Conservation (phyloP, 2,329 filamentous ascomycete species). For the Colletotrichum sidae region DNA sequence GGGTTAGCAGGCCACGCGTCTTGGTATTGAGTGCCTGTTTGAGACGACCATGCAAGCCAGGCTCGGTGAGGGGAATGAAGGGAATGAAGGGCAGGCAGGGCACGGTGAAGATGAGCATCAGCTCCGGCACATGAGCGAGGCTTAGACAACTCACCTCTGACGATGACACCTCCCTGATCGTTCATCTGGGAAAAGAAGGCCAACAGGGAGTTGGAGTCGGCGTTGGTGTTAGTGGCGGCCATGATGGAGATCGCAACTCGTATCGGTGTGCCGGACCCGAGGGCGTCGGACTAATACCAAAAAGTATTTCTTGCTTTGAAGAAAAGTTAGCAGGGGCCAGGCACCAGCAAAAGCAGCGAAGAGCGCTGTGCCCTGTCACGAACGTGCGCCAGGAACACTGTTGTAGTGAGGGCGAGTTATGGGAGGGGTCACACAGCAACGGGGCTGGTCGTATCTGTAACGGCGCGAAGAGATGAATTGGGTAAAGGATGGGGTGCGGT, state of each 20-base stretch:
- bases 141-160: conserved; percentile 54
- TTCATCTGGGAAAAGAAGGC: conserved; percentile 61
- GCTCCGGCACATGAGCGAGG: conserved; percentile 16
- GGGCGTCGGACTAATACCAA: conserved; percentile 9
- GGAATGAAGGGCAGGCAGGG: neutral
- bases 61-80: conserved; percentile 7
- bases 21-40: conserved; percentile 28
- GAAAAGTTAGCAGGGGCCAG: conserved; percentile 28
- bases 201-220: conserved; percentile 43
- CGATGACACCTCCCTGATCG: conserved; percentile 58
- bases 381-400: conserved; percentile 3
- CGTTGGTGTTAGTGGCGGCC: conserved; percentile 44
- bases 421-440: too few species aligned
- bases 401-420: too few species aligned
- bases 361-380: too few species aligned
- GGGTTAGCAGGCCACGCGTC: conserved; percentile 36
- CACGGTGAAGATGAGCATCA: conserved; percentile 20
- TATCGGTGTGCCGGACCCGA: conserved; percentile 12
- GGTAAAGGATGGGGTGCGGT: conserved; percentile 17
- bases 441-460: too few species aligned
- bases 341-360: neutral
- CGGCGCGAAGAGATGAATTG: too few species aligned
- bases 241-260: conserved; percentile 46
- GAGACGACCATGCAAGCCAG: conserved; percentile 6
- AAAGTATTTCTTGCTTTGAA: conserved; percentile 17